Conservation (phyloP, 202 grass and related monocot genomes). For the Zizania palustris region DNA sequence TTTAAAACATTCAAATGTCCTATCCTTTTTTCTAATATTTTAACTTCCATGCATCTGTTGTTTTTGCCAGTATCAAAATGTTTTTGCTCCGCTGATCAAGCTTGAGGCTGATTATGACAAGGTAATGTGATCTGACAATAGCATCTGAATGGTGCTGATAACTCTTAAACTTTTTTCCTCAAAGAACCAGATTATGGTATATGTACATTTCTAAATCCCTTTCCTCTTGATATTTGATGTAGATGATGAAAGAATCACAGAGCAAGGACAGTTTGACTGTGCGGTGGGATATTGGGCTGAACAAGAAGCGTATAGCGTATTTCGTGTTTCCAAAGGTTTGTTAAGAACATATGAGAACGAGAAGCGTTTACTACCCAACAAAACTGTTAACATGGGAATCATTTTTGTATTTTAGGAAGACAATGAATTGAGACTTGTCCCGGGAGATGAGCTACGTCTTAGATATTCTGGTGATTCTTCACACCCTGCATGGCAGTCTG, state of each 20-base stretch:
- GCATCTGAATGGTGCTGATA: conserved; percentile 11
- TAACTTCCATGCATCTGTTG: conserved; percentile 41
- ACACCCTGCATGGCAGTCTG: conserved; percentile 98
- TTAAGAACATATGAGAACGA: conserved; percentile 28
- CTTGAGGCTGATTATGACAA: conserved; percentile 99
- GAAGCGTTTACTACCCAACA: conserved; percentile 28
- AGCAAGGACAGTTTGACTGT: conserved; percentile 98
- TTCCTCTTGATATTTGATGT: conserved; percentile 38
- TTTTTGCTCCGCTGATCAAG: conserved; percentile 51
- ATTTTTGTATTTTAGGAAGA: conserved; percentile 76
- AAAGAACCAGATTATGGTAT: too few species aligned
- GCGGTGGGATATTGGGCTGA: conserved; percentile 96
- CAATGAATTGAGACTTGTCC: conserved; percentile 98
- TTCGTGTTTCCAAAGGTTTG: conserved; percentile 98
- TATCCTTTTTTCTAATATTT: background rate
- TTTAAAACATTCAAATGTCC: background rate
- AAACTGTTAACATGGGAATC: conserved; percentile 7
- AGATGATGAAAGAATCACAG: conserved; percentile 99
- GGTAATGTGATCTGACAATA: too few species aligned
- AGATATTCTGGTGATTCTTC: conserved; percentile 86
- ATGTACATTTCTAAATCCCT: background rate
- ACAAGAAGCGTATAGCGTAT: conserved; percentile 95
- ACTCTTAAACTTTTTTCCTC: too few species aligned
- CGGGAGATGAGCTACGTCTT: conserved; percentile 96
- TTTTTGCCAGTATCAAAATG: conserved; percentile 94